Percentiles rank a stretch among this genome's conserved stretches.
Evolutionary conservation across 352 stramenopile species (phyloP).

Genomic region (Globisporangium emineosum): DNA sequence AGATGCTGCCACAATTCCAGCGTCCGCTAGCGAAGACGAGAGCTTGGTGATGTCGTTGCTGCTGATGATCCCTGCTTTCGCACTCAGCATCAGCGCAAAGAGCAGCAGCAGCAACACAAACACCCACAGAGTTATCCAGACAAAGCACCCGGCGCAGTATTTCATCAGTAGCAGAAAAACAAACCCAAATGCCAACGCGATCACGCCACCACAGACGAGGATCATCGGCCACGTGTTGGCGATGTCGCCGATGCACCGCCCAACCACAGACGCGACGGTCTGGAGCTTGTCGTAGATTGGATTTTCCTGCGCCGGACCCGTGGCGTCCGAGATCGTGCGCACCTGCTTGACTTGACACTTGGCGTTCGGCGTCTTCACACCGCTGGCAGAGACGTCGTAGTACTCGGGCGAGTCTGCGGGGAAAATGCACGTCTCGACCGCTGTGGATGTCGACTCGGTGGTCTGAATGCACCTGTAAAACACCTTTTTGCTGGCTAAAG

Average conservation of each 20-base stretch:
- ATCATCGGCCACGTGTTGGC: constrained; percentile 53
- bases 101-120: constrained; percentile 64
- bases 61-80: constrained; percentile 71
- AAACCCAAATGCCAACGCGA: constrained; percentile 57
- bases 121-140: constrained; percentile 69
- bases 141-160: constrained; percentile 68
- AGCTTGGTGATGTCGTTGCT: constrained; percentile 37
- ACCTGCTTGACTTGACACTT: constrained; percentile 80
- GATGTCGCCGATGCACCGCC: constrained; percentile 68
- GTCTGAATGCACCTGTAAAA: constrained; percentile 84
- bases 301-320: constrained; percentile 59
- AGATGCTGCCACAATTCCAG: constrained; percentile 33
- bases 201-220: constrained; percentile 38
- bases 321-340: constrained; percentile 44
- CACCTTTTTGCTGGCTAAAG: constrained; percentile 55
- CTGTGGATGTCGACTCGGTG: constrained; percentile 54
- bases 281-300: constrained; percentile 74
- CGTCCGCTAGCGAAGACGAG: constrained; percentile 35
- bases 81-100: constrained; percentile 71
- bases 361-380: constrained; percentile 44
- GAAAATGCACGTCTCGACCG: constrained; percentile 64
- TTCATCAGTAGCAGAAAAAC: constrained; percentile 70
- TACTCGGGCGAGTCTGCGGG: constrained; percentile 65
- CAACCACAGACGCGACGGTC: constrained; percentile 40
- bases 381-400: constrained; percentile 47